Conservation (phyloP, 352 stramenopile species). For the Hyaloperonospora brassicae region DNA sequence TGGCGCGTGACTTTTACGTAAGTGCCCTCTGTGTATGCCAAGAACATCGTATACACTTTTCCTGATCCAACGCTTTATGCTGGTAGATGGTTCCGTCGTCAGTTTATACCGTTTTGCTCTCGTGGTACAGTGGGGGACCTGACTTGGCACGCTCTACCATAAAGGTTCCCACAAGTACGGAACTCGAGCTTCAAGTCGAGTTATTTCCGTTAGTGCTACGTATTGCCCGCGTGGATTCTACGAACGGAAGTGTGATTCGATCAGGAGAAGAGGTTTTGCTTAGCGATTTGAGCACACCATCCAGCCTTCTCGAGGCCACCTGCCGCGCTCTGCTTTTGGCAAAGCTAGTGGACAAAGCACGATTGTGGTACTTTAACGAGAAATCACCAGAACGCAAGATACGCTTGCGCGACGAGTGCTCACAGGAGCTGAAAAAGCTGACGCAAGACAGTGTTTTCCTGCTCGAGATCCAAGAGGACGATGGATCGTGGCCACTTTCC, state of each 20-base stretch:
- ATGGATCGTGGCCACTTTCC: constrained; percentile 79
- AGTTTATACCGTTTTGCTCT: constrained; percentile 55
- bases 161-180: constrained; percentile 26
- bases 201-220: constrained; percentile 75
- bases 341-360: constrained; percentile 65
- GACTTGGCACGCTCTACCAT: constrained; percentile 52
- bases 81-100: constrained; percentile 57
- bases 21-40: constrained; percentile 10
- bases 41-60: constrained; percentile 1
- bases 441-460: constrained; percentile 74
- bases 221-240: constrained; percentile 59
- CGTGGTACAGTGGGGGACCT: constrained; percentile 75
- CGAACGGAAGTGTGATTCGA: constrained; percentile 60
- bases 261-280: constrained; percentile 76
- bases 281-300: constrained; percentile 50
- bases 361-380: constrained; percentile 80
- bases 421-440: constrained; percentile 45
- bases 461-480: constrained; percentile 75
- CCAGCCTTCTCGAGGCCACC: constrained; percentile 54
- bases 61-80: constrained; percentile 2
- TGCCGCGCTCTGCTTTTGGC: constrained; percentile 64
- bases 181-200: constrained; percentile 47
- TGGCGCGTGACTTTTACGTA: constrained; percentile 75
- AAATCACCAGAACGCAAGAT: constrained; percentile 61
- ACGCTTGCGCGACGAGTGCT: constrained; percentile 37